Evolutionary conservation across 2,329 filamentous ascomycete species (phyloP).

Genomic region (Nigrospora oryzae): DNA sequence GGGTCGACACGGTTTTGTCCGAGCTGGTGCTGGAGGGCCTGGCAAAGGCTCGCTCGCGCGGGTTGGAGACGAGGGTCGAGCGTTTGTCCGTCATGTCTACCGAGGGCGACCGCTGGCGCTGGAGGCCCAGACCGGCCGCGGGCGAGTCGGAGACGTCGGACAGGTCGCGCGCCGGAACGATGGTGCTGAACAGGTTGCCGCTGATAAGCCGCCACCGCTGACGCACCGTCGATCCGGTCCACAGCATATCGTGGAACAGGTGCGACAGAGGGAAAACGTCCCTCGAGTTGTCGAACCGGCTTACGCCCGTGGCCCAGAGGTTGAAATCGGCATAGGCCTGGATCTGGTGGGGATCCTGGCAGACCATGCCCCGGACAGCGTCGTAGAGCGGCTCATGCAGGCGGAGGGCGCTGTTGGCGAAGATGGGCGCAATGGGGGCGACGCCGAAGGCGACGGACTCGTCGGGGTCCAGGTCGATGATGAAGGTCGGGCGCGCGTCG

Average conservation of each 20-base stretch:
- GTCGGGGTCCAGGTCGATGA: constrained; percentile 28
- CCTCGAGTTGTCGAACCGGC: constrained; percentile 31
- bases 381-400: constrained; percentile 23
- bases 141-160: constrained; percentile 5
- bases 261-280: constrained; percentile 34
- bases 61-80: background rate
- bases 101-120: background rate
- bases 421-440: constrained; percentile 21
- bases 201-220: constrained; percentile 31
- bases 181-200: constrained; percentile 25
- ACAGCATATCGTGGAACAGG: constrained; percentile 22
- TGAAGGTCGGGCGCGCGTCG: constrained; percentile 27
- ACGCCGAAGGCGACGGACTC: constrained; percentile 8
- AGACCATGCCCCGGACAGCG: constrained; percentile 10
- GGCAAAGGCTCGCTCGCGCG: background rate
- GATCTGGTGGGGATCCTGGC: background rate
- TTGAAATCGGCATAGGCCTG: constrained; percentile 26
- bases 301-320: constrained; percentile 30
- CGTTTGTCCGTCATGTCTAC: background rate
- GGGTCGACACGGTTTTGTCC: constrained; percentile 16
- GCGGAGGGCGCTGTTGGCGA: constrained; percentile 24
- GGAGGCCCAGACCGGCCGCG: constrained; percentile 7
- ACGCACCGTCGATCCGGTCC: constrained; percentile 27
- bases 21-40: constrained; percentile 12
- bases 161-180: constrained; percentile 15